Base-by-base conservation (phyloP, 2,329 filamentous ascomycete species). In the Fusarium succisae region DNA sequence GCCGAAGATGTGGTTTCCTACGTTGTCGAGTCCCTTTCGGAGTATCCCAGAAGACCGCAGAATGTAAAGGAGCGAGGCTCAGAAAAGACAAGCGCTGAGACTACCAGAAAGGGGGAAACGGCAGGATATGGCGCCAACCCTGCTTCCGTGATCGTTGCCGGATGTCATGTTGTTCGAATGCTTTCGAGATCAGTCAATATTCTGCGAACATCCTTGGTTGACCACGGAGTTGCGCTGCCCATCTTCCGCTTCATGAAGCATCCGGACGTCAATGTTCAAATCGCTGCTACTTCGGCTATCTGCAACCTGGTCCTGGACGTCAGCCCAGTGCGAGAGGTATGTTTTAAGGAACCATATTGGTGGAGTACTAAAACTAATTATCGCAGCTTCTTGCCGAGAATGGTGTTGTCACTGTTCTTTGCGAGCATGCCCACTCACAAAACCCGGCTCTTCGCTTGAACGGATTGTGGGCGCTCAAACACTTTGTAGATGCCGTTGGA, bases 391-490 rank as follows among this genome's bases (percentile, higher is more conserved):
- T 98, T 39, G 87, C 93, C 12, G 90, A 93, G 55, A 89, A 89
- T 10, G 94, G 94, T 12, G 90, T 96, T 4, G 87, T 98, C 74
- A 91, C 90, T 70, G 89, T 93, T 1, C 86, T 98, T 3, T 97
- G 95, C 79, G 90, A 93, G 75, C 94, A 98, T 80, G 94, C 95
- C 4, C 93, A 93, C 80, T 96, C 94, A 1, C 87, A 89, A 53
- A 93, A 96, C 78, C 89, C 93, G n/a, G 90, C 91, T 53, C 86
- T 98, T 60, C 91, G 94, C 30, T 87, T 97, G 32, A 95, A 96
- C 77, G 95, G 95, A 28, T 84, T 99, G 4, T 99, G 96, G 96
- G 94, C 95, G 11, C 85, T 99, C 66, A 98, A 98, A 80, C 94
- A 98, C 82, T 88, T 98, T 56, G 92, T 97, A 6, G 89, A 93